Evolutionary conservation across 2,329 filamentous ascomycete species (phyloP), one percentile per base, ranked within the genome.

Genomic region (Exophiala spinifera): DNA sequence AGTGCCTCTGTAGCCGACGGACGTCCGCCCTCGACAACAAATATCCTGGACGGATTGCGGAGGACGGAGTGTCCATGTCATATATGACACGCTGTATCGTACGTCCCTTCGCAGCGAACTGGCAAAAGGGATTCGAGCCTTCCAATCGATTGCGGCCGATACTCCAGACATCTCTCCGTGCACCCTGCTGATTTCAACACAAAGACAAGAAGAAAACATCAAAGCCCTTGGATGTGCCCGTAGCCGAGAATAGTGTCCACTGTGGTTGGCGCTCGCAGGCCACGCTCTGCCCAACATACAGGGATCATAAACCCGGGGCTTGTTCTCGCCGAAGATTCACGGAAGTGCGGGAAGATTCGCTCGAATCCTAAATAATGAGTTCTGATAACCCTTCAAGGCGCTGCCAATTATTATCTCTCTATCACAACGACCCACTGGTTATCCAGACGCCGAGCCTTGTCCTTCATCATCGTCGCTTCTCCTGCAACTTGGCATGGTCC

Each of bases 401-500:
- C 46, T n/a, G 7, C 46, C 28, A 36, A 20, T 21, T n/a, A 4
- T 13, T 20, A 39, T 6, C 3, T 15, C 17, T 17, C 3, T 10
- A 39, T 21, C 31, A 21, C 42, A 23, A 44, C 39, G 23, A 45
- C 19, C 20, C 39, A 39, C 49, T 39, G 19, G 45, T 37, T 39
- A 19, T 51, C 13, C 21, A 17, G 6, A 21, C 19, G 17, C 47
- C 34, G 34, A 34, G 34, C 21, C 34, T 37, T 34, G 28, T 49
- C 34, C 34, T 34, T 25, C 46, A 39, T n/a, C 34, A 34, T 39
- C 17, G 3, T 19, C 17, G 36, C 36, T 10, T n/a, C 46, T 28
- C 21, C 33, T 42, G 40, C 28, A 45, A 44, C 51, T 49, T 54
- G 51, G 51, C 51, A 45, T 17, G 23, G n/a, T 23, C 14, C 19